Evolutionary conservation across 805 yeast species (phyloP).

Genomic region (Candida sonorensis): DNA sequence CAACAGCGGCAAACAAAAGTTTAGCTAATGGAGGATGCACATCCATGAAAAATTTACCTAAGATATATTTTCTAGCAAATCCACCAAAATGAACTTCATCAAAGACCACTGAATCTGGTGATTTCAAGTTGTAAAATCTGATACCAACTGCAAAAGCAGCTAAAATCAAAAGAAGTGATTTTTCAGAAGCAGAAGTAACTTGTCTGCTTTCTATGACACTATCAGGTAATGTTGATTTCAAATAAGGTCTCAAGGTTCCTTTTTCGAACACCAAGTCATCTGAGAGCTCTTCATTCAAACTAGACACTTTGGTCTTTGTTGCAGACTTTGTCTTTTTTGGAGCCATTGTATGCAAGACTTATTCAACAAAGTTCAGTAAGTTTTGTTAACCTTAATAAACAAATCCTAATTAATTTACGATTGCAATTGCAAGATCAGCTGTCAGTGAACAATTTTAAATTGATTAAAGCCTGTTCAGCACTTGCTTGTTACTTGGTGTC

Average conservation of each 20-base stretch:
- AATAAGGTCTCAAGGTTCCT: conserved; percentile 49
- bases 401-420: no score
- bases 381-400: no score
- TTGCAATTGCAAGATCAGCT: no score
- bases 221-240: conserved; percentile 44
- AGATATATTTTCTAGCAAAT: conserved; percentile 84
- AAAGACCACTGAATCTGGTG: conserved; percentile 85
- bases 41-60: conserved; percentile 71
- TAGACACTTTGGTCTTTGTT: neutral
- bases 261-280: conserved; percentile 38
- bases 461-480: no score
- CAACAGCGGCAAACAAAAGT: conserved; percentile 70
- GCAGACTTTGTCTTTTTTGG: conserved; percentile 12
- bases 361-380: no score
- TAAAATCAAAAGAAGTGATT: conserved; percentile 34
- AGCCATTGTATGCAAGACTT: conserved; percentile 14
- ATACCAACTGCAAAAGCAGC: conserved; percentile 41
- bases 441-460: no score
- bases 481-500: no score
- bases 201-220: conserved; percentile 35
- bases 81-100: conserved; percentile 99
- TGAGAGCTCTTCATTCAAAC: neutral
- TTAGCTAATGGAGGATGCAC: conserved; percentile 87
- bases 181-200: conserved; percentile 32
- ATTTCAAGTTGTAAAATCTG: conserved; percentile 53